Evolutionary conservation across 179 eudicot genomes (phyloP), one percentile per base, ranked within the genome.

Genomic region (Pouteria campechiana): DNA sequence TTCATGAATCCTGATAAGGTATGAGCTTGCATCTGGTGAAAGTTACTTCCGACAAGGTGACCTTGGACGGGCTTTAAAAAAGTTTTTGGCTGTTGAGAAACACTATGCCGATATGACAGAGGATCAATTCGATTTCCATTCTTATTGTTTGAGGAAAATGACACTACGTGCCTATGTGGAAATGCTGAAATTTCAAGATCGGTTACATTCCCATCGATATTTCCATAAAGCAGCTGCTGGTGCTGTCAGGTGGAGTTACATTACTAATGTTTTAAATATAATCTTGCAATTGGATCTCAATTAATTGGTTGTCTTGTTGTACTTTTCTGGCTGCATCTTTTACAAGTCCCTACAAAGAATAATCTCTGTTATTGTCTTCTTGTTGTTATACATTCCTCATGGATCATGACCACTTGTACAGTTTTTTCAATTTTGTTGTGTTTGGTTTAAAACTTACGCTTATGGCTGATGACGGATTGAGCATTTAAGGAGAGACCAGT

Each of bases 121-220:
- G 52, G 99, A 92, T 46, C 99, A 92, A 51, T 92, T 92, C 65
- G 99, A 92, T 61, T 92, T 92, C 69, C 99, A 92, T 53, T 79
- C 99, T 2, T 92, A 92, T 48, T 92, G 99, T 73, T 68, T 92
- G 54, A 83, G 99, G 57, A 92, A 92, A 72, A 92, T 87, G 99
- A 92, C 99, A 37, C 58, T 87, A 48, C 79, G 96, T 46, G 70
- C 93, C 25, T 92, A 92, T 55, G 92, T 92, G 21, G 81, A 83
- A 42, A 87, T 92, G 99, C 73, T 92, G 60, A 83, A 64, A 63
- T 92, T 92, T 67, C 99, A 92, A 65, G 99, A 92, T 44, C 82
- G 86, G 31, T 70, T 92, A 54, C 99, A 92, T 72, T 78, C 99
- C 25, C 87, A 87, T 68, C 41, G 83, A 16, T 92, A 92, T 52